Evolutionary conservation across 768 basidiomycete species (phyloP).

Genomic region (Lactarius sp.): DNA sequence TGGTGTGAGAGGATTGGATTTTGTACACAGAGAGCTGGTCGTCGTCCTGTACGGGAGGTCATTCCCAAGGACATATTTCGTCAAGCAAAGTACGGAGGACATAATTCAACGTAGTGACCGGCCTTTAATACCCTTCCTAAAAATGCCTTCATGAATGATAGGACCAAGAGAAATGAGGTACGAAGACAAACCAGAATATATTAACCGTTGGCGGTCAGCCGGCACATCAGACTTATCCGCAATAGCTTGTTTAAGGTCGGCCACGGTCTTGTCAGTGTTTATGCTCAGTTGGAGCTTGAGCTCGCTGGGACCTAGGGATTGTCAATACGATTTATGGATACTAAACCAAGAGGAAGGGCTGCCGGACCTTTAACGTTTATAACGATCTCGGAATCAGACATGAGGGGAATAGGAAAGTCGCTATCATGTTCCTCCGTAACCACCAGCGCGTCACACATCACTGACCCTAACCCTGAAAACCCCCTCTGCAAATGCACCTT

Average conservation of each 20-base stretch:
- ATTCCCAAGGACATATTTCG: slow-evolving; percentile 3
- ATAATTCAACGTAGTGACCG: slow-evolving; percentile 19
- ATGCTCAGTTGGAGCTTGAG: slow-evolving; percentile 89
- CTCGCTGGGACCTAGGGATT: slow-evolving; percentile 70
- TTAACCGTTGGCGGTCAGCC: slow-evolving; percentile 83
- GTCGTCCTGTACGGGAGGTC: slow-evolving; percentile 54
- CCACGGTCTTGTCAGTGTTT: slow-evolving; percentile 74
- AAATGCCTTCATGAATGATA: background rate
- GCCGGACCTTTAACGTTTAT: slow-evolving; percentile 29
- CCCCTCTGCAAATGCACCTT: no score
- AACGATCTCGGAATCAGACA: slow-evolving; percentile 30
- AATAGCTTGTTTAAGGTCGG: slow-evolving; percentile 88
- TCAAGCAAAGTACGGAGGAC: slow-evolving; percentile 1
- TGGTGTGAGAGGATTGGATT: slow-evolving; percentile 82
- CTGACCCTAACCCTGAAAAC: slow-evolving; percentile 13
- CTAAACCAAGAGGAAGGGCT: background rate
- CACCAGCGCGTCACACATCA: slow-evolving; percentile 5
- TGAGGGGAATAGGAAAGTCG: slow-evolving; percentile 15
- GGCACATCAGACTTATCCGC: slow-evolving; percentile 80
- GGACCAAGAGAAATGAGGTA: background rate
- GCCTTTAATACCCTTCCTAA: slow-evolving; percentile 74
- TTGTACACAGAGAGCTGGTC: slow-evolving; percentile 81
- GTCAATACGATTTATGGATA: background rate
- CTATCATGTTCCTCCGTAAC: background rate
- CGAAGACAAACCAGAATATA: slow-evolving; percentile 71